A percentile compares a stretch with the other conserved stretches of the same genome.
phyloP scores from a whole-genome alignment of 2,329 filamentous ascomycete genomes.

The Calonectria pteridis region DNA sequence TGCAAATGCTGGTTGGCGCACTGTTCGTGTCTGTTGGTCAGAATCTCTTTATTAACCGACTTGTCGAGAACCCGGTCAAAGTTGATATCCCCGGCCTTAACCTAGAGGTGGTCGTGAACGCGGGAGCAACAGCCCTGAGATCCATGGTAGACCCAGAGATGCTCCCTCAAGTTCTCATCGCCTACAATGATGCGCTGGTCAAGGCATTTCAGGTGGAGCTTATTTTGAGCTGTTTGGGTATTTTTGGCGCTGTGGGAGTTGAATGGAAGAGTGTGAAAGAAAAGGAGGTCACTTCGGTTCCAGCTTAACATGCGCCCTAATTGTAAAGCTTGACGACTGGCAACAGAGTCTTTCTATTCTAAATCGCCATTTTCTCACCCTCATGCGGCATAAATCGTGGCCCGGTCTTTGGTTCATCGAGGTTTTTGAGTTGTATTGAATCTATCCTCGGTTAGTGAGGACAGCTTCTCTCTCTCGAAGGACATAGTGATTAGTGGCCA shows the following conservation, averaged over 20 bases:
- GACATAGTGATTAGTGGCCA: too few species aligned
- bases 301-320: background rate
- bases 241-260: slow-evolving; percentile 13
- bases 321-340: too few species aligned
- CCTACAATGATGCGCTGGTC: slow-evolving; percentile 13
- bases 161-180: background rate
- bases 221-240: slow-evolving; percentile 6
- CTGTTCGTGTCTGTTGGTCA: slow-evolving; percentile 19
- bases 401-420: too few species aligned
- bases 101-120: slow-evolving; percentile 7
- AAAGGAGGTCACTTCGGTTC: slow-evolving; percentile 10
- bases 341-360: too few species aligned
- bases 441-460: too few species aligned
- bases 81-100: slow-evolving; percentile 14
- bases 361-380: too few species aligned
- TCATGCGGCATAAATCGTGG: too few species aligned
- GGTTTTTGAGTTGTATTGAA: too few species aligned
- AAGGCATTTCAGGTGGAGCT: slow-evolving; percentile 3
- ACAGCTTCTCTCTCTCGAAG: too few species aligned
- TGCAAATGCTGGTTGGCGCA: slow-evolving; percentile 16
- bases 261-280: slow-evolving; percentile 36
- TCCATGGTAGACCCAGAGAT: background rate
- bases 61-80: background rate
- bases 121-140: slow-evolving; percentile 13
- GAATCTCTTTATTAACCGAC: slow-evolving; percentile 13